These are phyloP conservation scores for Vigna nakashimae DNA, from an alignment of 306 rosid genomes.

Conservation along the genomic window DNA sequence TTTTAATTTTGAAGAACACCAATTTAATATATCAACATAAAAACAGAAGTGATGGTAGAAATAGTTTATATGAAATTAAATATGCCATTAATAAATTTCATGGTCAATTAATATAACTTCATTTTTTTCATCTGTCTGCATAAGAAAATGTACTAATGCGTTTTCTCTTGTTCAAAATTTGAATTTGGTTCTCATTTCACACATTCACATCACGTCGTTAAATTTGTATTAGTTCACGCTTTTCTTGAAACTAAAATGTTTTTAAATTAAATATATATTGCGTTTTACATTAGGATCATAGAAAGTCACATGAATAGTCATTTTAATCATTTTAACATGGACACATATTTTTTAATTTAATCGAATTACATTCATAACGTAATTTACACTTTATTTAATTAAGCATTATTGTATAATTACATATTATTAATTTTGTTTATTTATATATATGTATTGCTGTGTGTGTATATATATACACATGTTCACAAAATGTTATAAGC, in stretches of 20 bases:
- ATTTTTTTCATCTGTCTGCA: neutral
- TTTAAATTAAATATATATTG: too few relatives aligned
- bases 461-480: neutral
- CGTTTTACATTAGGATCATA: too few relatives aligned
- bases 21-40: neutral
- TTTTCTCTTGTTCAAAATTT: neutral
- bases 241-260: too few relatives aligned
- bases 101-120: neutral
- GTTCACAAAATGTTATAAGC: neutral
- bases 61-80: neutral
- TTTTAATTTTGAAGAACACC: neutral
- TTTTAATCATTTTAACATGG: too few relatives aligned
- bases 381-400: too few relatives aligned
- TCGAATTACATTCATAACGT: neutral
- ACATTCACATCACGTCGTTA: neutral
- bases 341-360: too few relatives aligned
- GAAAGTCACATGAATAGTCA: neutral
- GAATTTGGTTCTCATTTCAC: neutral
- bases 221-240: too few relatives aligned
- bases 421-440: too few relatives aligned
- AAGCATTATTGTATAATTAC: too few relatives aligned
- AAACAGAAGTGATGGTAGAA: neutral
- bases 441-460: too few relatives aligned
- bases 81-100: neutral
- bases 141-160: neutral